phyloP scores from a whole-genome alignment of 2,329 filamentous ascomycete genomes.

The Albifimbria verrucaria region DNA sequence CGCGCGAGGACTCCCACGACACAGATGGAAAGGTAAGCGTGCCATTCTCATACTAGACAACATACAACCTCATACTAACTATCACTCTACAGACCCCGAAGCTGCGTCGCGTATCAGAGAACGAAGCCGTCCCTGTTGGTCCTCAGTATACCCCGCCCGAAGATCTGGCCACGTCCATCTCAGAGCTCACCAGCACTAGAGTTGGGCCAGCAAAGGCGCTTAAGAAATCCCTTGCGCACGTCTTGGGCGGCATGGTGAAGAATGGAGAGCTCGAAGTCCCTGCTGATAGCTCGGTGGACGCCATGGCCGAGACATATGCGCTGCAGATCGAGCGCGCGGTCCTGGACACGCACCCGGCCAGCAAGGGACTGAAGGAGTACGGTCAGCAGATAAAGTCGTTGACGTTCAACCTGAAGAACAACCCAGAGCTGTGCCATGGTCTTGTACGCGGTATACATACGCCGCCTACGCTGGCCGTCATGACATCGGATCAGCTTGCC shows the following conservation, averaged over 20 bases:
- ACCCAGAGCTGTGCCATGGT: constrained; percentile 71
- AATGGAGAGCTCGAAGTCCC: constrained; percentile 60
- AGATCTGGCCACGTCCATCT: constrained; percentile 48
- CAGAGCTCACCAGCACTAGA: constrained; percentile 59
- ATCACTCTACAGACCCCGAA: constrained; percentile 34
- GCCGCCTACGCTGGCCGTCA: constrained; percentile 74
- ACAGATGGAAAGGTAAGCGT: constrained; percentile 45
- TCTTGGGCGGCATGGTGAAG: constrained; percentile 66
- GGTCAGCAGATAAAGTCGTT: constrained; percentile 69
- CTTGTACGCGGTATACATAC: constrained; percentile 71
- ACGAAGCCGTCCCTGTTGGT: constrained; percentile 33
- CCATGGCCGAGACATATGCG: constrained; percentile 66
- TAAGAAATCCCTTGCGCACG: constrained; percentile 63
- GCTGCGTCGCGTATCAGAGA: constrained; percentile 53
- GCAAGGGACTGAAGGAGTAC: constrained; percentile 46
- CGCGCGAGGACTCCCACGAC: constrained; percentile 54
- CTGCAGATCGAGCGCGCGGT: constrained; percentile 77
- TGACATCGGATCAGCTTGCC: constrained; percentile 88
- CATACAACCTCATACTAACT: not conserved
- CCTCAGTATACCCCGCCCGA: constrained; percentile 45
- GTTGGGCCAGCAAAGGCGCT: constrained; percentile 68
- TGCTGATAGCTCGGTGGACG: constrained; percentile 60
- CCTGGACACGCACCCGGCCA: constrained; percentile 50
- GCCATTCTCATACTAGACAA: not conserved
- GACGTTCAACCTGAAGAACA: constrained; percentile 84